phyloP scores from a whole-genome alignment of 805 yeast species.

The Saturnispora serradocipensis region DNA sequence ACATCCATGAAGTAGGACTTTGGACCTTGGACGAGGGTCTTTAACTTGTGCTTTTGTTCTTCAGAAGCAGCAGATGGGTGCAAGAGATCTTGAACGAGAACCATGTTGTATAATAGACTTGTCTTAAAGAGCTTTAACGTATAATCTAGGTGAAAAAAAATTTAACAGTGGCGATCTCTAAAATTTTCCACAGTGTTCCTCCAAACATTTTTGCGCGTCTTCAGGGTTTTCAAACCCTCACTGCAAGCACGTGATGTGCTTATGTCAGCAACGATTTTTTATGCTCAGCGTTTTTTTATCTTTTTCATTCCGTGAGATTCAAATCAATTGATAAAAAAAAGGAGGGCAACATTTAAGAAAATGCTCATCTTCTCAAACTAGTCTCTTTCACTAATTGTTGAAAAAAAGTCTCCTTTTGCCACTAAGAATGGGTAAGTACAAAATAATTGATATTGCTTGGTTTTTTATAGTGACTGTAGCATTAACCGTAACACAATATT shows the following conservation, averaged over 20 bases:
- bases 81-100: constrained; percentile 97
- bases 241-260: constrained; percentile 7
- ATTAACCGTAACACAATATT: not conserved
- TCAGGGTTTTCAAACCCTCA: constrained; percentile 5
- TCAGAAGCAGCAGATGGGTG: constrained; percentile 97
- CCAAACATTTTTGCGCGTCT: constrained; percentile 1
- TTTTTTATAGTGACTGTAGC: not conserved
- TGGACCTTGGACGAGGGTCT: constrained; percentile 95
- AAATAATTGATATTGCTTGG: not conserved
- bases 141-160: constrained; percentile 2
- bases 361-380: not conserved
- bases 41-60: constrained; percentile 94
- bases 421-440: not conserved
- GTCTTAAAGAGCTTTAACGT: constrained; percentile 3
- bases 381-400: too few relatives aligned
- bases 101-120: constrained; percentile 33
- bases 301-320: too few relatives aligned
- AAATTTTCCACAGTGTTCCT: constrained; percentile 1
- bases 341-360: not conserved
- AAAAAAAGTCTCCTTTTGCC: too few relatives aligned
- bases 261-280: not conserved
- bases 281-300: not conserved
- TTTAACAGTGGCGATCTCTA: constrained; percentile 1
- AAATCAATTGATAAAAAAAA: too few relatives aligned
- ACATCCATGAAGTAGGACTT: constrained; percentile 99